Conservation (phyloP, 768 basidiomycete species). For the Mycena pura region DNA sequence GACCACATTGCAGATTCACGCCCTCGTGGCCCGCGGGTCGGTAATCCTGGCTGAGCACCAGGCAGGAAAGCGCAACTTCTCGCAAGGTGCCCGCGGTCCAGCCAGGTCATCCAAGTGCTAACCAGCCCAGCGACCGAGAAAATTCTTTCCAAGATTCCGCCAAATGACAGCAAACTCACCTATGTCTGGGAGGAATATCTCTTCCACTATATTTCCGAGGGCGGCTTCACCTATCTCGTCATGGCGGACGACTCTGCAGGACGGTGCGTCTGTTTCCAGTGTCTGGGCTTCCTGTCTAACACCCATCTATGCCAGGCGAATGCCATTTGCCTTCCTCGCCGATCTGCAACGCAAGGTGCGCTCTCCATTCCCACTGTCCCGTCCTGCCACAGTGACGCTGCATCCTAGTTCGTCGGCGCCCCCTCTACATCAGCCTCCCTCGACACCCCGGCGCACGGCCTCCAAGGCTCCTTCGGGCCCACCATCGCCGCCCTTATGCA, state of each 20-base stretch:
- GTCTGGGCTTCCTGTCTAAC: constrained; percentile 1
- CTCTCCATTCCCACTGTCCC: no score
- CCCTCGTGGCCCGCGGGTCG: constrained; percentile 78
- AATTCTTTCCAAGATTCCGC: constrained; percentile 94
- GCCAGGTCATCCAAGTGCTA: background rate
- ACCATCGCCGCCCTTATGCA: constrained; percentile 79
- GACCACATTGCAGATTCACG: constrained; percentile 67
- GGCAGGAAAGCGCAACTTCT: constrained; percentile 83
- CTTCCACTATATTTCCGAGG: constrained; percentile 93
- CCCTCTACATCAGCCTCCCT: constrained; percentile 69
- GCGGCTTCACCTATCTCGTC: constrained; percentile 86
- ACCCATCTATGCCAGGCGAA: constrained; percentile 58
- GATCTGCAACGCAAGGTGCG: constrained; percentile 82
- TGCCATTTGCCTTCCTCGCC: constrained; percentile 92
- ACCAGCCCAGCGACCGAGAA: constrained; percentile 72
- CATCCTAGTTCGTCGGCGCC: constrained; percentile 61
- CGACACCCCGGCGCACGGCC: constrained; percentile 62
- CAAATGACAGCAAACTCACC: constrained; percentile 83
- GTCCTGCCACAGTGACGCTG: no score
- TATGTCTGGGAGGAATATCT: constrained; percentile 94
- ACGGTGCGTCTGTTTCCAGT: constrained; percentile 55
- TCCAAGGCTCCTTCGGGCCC: constrained; percentile 77
- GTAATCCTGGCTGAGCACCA: constrained; percentile 90
- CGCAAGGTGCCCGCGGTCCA: constrained; percentile 65
- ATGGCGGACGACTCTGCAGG: constrained; percentile 96